Percentiles rank a stretch among this genome's conserved stretches.
phyloP scores from a whole-genome alignment of 805 yeast species.

The Suhomyces sp. region DNA sequence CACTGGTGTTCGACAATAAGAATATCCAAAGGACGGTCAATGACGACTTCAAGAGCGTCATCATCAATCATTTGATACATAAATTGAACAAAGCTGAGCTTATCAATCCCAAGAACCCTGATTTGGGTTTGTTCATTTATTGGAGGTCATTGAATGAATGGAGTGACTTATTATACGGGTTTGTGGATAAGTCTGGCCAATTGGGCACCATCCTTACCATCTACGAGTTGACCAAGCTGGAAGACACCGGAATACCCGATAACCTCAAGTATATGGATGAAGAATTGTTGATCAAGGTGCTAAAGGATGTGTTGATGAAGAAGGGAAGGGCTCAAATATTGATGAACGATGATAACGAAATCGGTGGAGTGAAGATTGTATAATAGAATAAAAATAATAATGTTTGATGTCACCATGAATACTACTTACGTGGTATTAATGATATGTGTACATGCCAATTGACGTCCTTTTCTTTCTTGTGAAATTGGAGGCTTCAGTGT shows the following conservation, averaged over 20 bases:
- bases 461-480: background rate
- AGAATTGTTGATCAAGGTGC: slow-evolving; percentile 49
- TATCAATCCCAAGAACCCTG: slow-evolving; percentile 50
- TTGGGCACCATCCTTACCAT: slow-evolving; percentile 73
- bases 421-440: too few relatives aligned
- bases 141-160: slow-evolving; percentile 57
- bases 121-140: slow-evolving; percentile 62
- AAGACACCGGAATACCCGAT: slow-evolving; percentile 53
- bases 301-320: slow-evolving; percentile 55
- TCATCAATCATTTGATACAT: slow-evolving; percentile 57
- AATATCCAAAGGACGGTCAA: slow-evolving; percentile 53
- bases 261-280: slow-evolving; percentile 66
- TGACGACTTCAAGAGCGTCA: slow-evolving; percentile 52
- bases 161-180: slow-evolving; percentile 34
- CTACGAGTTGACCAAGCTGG: slow-evolving; percentile 71
- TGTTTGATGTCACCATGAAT: too few relatives aligned
- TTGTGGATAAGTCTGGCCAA: slow-evolving; percentile 72
- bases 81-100: slow-evolving; percentile 56
- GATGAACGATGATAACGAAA: slow-evolving; percentile 61
- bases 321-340: slow-evolving; percentile 73
- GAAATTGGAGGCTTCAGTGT: background rate
- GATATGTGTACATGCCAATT: too few relatives aligned
- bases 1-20: slow-evolving; percentile 50
- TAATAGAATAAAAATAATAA: too few relatives aligned
- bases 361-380: slow-evolving; percentile 77